Conservation (phyloP, 768 basidiomycete genomes). For the Boletus reticuloceps region DNA sequence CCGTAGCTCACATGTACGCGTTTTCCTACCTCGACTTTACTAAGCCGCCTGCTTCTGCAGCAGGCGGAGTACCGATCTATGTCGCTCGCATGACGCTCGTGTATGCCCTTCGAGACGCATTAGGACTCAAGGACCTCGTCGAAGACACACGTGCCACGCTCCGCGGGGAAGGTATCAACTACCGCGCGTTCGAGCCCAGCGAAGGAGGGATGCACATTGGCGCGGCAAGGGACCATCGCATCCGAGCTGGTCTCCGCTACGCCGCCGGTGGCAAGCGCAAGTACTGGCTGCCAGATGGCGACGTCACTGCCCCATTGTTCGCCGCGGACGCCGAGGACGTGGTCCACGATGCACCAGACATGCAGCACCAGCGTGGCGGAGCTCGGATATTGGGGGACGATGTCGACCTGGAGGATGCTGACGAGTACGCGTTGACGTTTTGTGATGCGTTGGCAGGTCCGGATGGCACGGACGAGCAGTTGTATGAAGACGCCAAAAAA, state of each 20-base stretch:
- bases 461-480: slow-evolving; percentile 68
- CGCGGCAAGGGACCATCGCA: slow-evolving; percentile 77
- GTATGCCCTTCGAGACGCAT: slow-evolving; percentile 85
- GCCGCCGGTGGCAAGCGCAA: slow-evolving; percentile 87
- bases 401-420: slow-evolving; percentile 34
- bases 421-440: slow-evolving; percentile 33
- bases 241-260: slow-evolving; percentile 90
- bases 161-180: slow-evolving; percentile 88
- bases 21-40: slow-evolving; percentile 86
- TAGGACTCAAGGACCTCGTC: slow-evolving; percentile 82
- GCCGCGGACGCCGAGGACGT: slow-evolving; percentile 58
- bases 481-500: slow-evolving; percentile 72
- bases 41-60: slow-evolving; percentile 45
- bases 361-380: slow-evolving; percentile 32
- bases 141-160: slow-evolving; percentile 83
- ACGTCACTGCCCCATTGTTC: slow-evolving; percentile 75
- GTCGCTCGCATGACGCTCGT: slow-evolving; percentile 88
- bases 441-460: slow-evolving; percentile 37
- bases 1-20: slow-evolving; percentile 91
- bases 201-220: slow-evolving; percentile 94
- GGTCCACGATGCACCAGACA: slow-evolving; percentile 62
- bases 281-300: slow-evolving; percentile 90
- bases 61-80: slow-evolving; percentile 40
- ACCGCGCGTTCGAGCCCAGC: slow-evolving; percentile 94
- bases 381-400: slow-evolving; percentile 21